Conservation (phyloP, 208 protist species). For the Acanthamoeba lenticulata region DNA sequence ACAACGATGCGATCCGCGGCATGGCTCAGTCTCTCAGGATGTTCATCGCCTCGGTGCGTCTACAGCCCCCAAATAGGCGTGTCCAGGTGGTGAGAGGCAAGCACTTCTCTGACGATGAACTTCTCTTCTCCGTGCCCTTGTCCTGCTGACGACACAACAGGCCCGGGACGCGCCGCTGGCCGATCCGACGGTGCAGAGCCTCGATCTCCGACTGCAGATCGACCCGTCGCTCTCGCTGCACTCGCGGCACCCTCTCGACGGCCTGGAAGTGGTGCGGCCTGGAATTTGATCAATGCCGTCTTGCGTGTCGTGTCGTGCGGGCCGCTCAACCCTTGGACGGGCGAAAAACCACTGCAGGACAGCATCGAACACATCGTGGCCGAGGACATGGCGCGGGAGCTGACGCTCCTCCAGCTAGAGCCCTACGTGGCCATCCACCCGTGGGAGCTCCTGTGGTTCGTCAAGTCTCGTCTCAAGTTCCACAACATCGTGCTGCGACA, state of each 20-base stretch:
- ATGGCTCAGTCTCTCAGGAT: background rate
- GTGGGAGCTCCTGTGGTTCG: background rate
- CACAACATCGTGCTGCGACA: background rate
- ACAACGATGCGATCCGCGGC: background rate
- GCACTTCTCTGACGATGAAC: background rate
- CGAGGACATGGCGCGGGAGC: background rate
- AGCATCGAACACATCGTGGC: background rate
- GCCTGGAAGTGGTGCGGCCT: background rate
- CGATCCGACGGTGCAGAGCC: background rate
- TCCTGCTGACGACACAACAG: background rate
- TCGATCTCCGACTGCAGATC: background rate
- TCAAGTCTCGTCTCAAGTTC: background rate
- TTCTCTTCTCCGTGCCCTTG: background rate
- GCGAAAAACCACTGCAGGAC: background rate
- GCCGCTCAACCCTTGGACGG: background rate
- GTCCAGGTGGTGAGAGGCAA: background rate
- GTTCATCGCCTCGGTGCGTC: background rate
- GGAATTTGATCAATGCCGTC: background rate
- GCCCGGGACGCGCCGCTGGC: background rate
- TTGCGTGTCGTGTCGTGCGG: background rate
- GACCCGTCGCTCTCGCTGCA: background rate
- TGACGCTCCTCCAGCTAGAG: background rate
- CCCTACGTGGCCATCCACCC: background rate
- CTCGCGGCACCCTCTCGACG: background rate
- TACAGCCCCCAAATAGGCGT: background rate